Evolutionary conservation across 2,329 filamentous ascomycete species (phyloP), one percentile per base, ranked within the genome.

Genomic region (Gnomoniopsis smithogilvyi): DNA sequence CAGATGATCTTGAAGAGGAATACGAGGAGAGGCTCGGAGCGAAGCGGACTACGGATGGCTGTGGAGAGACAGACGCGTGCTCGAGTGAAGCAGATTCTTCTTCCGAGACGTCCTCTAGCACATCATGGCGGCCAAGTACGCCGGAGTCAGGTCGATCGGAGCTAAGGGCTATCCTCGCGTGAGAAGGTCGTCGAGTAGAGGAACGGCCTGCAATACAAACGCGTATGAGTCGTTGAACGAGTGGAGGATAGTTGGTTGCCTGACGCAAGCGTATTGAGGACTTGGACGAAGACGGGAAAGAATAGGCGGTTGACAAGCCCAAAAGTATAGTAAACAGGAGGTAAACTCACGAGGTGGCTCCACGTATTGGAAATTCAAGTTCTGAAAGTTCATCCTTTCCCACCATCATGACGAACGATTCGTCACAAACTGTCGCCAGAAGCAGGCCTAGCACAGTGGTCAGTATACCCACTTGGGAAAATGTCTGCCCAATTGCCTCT

Each of bases 1-100:
- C 63, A 30, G 70, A 66, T 36, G 76, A 75, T 33, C 70, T 64
- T 21, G 68, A 66, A 1, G 66, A 67, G 8, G 67, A 67, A 15
- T 70, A 66, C 33, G 72, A 71, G 11, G 74, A 73, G 36, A 74
- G 76, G 19, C 76, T 74, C 1, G 76, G 75, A 1, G 72, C 73
- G 64, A 67, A 71, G 8, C 70, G 72, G 33, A 71, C 61, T 63
- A 67, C 58, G 19, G 73, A 71, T 26, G 71, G 71, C 41, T 75
- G 74, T 17, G 75, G 69, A 19, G 73, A 73, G 26, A 67, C 63
- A 17, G 70, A 73, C 22, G 65, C 64, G 36, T 59, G 58, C 51
- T 61, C 65, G 60, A 67, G 60, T 58, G 66, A 63, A 59, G 61
- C 59, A 62, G 67, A 61, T 26, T 64, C 59, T 61, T 67, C 62